These are phyloP conservation scores for Lobulomyces angularis DNA, from an alignment of 192 early-diverging fungal species.

Conservation along the genomic window DNA sequence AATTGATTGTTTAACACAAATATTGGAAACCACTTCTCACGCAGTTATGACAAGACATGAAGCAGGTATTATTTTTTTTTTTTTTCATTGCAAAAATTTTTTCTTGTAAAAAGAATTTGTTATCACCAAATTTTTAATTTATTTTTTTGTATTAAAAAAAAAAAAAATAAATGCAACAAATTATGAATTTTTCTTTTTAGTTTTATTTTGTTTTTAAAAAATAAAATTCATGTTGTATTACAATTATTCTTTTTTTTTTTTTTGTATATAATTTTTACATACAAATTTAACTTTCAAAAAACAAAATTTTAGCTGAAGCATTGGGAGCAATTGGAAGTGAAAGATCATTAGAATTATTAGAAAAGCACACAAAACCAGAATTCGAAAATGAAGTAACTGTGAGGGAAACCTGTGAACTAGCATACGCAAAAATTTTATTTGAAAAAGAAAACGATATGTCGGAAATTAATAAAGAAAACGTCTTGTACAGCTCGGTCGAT, in stretches of 20 bases:
- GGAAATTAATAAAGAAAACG: constrained; percentile 7
- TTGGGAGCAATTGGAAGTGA: constrained; percentile 79
- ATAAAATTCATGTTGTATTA: not conserved
- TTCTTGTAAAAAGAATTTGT: too few relatives aligned
- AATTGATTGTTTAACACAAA: constrained; percentile 48
- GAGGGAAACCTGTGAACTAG: constrained; percentile 80
- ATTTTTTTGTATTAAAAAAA: not conserved
- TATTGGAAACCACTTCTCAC: constrained; percentile 54
- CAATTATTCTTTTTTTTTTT: not conserved
- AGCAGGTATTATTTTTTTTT: too few relatives aligned
- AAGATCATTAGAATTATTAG: constrained; percentile 53
- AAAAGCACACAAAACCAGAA: constrained; percentile 63
- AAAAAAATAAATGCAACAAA: too few relatives aligned
- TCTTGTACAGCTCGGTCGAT: constrained; percentile 68
- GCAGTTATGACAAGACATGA: constrained; percentile 97
- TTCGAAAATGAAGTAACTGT: constrained; percentile 58
- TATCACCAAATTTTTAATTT: too few relatives aligned
- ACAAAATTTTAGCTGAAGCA: constrained; percentile 73
- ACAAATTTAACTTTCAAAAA: not conserved
- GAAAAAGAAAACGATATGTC: constrained; percentile 25
- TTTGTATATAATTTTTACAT: not conserved
- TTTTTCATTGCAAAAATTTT: too few relatives aligned
- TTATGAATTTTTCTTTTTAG: too few relatives aligned
- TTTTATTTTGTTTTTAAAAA: too few relatives aligned
- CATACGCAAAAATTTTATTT: constrained; percentile 73